Conservation (phyloP, 176 grass and related monocot species). For the Saccharum officinarum region DNA sequence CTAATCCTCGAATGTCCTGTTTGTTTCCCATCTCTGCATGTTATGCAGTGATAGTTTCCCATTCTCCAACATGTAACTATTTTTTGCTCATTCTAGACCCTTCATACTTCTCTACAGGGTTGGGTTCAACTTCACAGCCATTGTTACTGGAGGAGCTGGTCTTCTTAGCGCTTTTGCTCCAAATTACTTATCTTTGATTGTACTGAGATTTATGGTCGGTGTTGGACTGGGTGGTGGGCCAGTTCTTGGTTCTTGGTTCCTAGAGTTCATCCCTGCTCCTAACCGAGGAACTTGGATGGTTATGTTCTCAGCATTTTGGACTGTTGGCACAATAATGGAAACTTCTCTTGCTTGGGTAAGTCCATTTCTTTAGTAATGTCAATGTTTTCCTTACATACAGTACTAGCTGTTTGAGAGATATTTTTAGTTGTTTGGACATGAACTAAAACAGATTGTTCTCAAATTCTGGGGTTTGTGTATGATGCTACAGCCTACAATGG, state of each 20-base stretch:
- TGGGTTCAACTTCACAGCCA: conserved; percentile 90
- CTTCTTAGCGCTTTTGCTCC: conserved; percentile 88
- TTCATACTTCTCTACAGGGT: conserved; percentile 60
- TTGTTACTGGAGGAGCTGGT: conserved; percentile 82
- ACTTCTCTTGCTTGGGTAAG: conserved; percentile 95
- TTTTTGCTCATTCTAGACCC: conserved; percentile 24
- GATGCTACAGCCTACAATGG: neutral
- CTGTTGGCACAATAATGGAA: conserved; percentile 94
- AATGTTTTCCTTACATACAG: neutral
- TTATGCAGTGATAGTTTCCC: neutral
- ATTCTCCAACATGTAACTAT: neutral
- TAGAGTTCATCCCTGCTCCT: conserved; percentile 93
- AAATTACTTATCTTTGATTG: conserved; percentile 85
- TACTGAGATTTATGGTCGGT: conserved; percentile 84
- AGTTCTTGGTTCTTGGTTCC: conserved; percentile 91
- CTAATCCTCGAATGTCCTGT: neutral
- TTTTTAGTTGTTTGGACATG: neutral
- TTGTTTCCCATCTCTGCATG: neutral
- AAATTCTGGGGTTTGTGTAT: neutral
- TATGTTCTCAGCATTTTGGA: conserved; percentile 81
- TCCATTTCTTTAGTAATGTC: conserved; percentile 18
- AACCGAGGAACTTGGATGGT: conserved; percentile 96
- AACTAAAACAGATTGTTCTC: neutral
- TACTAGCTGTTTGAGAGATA: neutral
- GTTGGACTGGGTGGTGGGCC: conserved; percentile 84